Percentiles rank a stretch among this genome's conserved stretches.
Conservation (phyloP, 2,329 filamentous ascomycete species). For the Colletotrichum eremochloae region DNA sequence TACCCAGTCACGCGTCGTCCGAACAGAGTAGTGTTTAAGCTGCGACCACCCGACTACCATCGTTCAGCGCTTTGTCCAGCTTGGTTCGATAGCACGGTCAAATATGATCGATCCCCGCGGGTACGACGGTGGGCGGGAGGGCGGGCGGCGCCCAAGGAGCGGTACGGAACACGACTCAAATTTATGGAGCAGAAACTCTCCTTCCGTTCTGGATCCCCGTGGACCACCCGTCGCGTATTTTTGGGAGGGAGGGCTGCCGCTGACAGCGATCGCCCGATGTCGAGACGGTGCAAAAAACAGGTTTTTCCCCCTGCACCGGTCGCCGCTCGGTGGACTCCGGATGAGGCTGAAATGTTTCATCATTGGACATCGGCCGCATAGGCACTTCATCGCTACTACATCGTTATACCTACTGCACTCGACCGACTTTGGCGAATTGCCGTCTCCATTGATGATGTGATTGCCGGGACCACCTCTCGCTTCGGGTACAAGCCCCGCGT, state of each 20-base stretch:
- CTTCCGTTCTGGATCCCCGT: conserved; percentile 20
- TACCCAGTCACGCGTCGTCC: conserved; percentile 25
- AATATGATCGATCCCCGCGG: conserved; percentile 39
- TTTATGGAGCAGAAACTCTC: conserved; percentile 23
- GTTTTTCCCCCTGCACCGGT: conserved; percentile 35
- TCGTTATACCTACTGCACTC: conserved; percentile 36
- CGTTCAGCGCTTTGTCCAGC: conserved; percentile 27
- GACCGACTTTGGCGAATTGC: conserved; percentile 29
- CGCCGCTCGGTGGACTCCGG: conserved; percentile 21
- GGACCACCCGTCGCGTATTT: conserved; percentile 19
- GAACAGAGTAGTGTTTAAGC: conserved; percentile 24
- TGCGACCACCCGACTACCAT: conserved; percentile 36
- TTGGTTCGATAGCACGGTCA: conserved; percentile 30
- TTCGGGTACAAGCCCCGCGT: neutral
- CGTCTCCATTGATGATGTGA: conserved; percentile 6
- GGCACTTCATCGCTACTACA: conserved; percentile 32
- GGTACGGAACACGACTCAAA: conserved; percentile 37
- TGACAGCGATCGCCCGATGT: conserved; percentile 26
- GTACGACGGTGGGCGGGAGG: conserved; percentile 24
- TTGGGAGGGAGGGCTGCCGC: conserved; percentile 14
- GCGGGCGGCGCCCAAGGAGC: conserved; percentile 17
- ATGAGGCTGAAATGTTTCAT: conserved; percentile 43
- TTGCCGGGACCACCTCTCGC: neutral
- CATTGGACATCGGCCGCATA: conserved; percentile 37
- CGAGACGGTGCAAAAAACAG: conserved; percentile 31